Base-by-base conservation (phyloP, 2,329 filamentous ascomycete species). In the Orbilia blumenaviensis region DNA sequence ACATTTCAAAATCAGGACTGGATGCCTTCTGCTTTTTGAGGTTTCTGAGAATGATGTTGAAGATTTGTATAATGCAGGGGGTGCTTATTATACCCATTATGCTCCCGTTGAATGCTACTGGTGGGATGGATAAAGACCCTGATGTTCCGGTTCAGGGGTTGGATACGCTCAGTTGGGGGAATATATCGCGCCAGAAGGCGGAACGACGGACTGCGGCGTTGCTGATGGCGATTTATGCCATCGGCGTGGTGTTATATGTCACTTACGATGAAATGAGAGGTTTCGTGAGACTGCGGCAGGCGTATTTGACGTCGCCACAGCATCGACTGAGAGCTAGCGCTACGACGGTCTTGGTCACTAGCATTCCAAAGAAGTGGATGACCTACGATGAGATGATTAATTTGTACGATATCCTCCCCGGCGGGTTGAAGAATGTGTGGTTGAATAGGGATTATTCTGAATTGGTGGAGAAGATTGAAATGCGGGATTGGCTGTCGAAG, bases 1-100 rank as follows among this genome's bases (percentile, higher is more conserved):
- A 99, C 79, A 96, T 99, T 80, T 91, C 94, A 63, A 96, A 97
- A 83, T 97, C 94, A 79, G 95, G 95, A 16, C 88, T 99, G 8
- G 95, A 99, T 82, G 93, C 94, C 81, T 99, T 97, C 84, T 97
- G 98, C 85, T 99, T 99, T 83, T 86, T 99, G 0, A 91, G 96
- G 77, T 99, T 97, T 81, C 87, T 94, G 25, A 89, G 91, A 77
- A 91, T 92, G 81, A 88, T 98, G 3, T 87, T 98, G 46, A 90
- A 97, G 81, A 96, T 99, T 77, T 98, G 99, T 82, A 84, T 96
- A 41, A 93, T 95, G 0, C 89, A 97, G 68, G 89, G 91, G 10
- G 79, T 88, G 25, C 81, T 97, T 60, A 90, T 96, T 27, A 85
- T 97, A 64, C 95, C 95, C 0, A 91, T 97, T 23, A 85, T 99